Conservation (phyloP, 2,329 filamentous ascomycete genomes). For the Ophiostoma pallidulum region DNA sequence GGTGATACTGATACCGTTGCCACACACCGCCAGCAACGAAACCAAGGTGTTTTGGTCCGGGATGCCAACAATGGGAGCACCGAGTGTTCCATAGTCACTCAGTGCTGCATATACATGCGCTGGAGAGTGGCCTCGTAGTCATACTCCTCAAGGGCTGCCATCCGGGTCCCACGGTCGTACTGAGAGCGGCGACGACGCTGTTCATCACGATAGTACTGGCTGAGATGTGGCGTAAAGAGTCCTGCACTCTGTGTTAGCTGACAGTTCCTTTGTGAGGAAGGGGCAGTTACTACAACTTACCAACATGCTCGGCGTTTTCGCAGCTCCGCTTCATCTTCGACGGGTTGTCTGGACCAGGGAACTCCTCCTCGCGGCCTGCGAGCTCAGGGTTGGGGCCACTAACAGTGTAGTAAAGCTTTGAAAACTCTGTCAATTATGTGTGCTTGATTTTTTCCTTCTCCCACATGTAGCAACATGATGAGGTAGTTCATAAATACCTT, state of each 20-base stretch:
- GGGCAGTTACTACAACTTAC: slow-evolving; percentile 35
- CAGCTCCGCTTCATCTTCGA: slow-evolving; percentile 82
- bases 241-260: slow-evolving; percentile 36
- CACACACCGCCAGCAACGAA: background rate
- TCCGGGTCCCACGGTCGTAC: slow-evolving; percentile 70
- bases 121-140: slow-evolving; percentile 39
- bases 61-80: slow-evolving; percentile 1
- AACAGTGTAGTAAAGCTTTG: slow-evolving; percentile 42
- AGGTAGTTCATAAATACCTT: no score
- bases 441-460: background rate
- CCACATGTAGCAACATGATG: no score
- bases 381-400: slow-evolving; percentile 40
- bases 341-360: slow-evolving; percentile 72
- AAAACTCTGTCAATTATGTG: slow-evolving; percentile 15
- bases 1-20: slow-evolving; percentile 3
- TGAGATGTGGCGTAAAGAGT: slow-evolving; percentile 70
- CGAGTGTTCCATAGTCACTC: background rate
- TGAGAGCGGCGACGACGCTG: slow-evolving; percentile 68
- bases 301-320: slow-evolving; percentile 77
- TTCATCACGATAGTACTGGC: slow-evolving; percentile 63
- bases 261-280: background rate
- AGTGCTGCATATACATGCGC: slow-evolving; percentile 22
- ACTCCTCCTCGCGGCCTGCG: slow-evolving; percentile 62
- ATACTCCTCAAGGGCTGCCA: slow-evolving; percentile 57
- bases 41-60: background rate